Base-by-base conservation (phyloP, 2,329 filamentous ascomycete genomes). In the Colletotrichum eremochloae region DNA sequence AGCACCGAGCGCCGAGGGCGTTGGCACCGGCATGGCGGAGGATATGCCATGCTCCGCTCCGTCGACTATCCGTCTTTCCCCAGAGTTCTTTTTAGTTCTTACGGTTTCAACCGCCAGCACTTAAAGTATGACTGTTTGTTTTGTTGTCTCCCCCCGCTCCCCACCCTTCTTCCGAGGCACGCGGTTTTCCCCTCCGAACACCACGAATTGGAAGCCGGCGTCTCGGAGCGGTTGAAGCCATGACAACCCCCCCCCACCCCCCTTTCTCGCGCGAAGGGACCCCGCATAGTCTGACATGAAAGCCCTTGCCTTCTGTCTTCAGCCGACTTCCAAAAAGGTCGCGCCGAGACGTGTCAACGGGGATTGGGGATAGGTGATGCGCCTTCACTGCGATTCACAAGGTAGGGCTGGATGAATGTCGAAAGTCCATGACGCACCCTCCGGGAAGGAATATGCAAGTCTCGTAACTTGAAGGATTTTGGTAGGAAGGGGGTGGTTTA, bases 371-470 rank as follows among this genome's bases (percentile, higher is more conserved):
- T 15, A 42, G 53, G 14, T 5, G 14, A 0, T 31, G 24, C 29
- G 50, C 5, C 50, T 18, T 44, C 42, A 20, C 7, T 14, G 48
- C 11, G 11, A 29, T 31, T 56, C 33, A 8, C 20, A 20, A 24
- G 18, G 55, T 40, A 57, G 40, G 55, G 40, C 36, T 20, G 36
- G 20, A 46, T n/a, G 15, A n/a, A 29, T 7, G 18, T 40, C 24
- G n/a, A 24, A 36, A 24, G 12, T 40, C 20, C 33, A 24, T 38
- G 53, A 38, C 15, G 20, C 44, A 46, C 18, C 44, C 14, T 14
- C 42, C 42, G 7, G 12, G 44, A 46, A 46, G 20, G 44, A n/a
- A 63, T 52, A 65, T 65, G 63, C 52, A 29, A 48, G 63, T 46
- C 52, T 57, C 52, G 52, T 57, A 57, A 44, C n/a, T 46, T 20